Evolutionary conservation across 2,329 filamentous ascomycete genomes (phyloP).

Genomic region (Beauveria bassiana): DNA sequence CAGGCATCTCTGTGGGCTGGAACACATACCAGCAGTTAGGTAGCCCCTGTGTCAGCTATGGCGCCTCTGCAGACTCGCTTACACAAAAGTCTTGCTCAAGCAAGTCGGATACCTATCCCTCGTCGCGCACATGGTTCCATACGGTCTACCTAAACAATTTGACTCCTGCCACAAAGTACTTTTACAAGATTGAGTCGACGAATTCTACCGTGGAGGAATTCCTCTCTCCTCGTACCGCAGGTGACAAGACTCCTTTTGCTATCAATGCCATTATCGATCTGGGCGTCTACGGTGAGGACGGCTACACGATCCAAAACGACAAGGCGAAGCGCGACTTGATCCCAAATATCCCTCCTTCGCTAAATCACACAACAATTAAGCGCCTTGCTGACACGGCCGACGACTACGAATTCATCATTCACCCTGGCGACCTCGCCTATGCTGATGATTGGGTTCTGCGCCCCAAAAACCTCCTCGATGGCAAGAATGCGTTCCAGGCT

Average conservation of each 20-base stretch:
- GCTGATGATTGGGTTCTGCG: conserved; percentile 49
- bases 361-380: conserved; percentile 53
- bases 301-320: conserved; percentile 28
- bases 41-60: conserved; percentile 44
- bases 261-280: conserved; percentile 42
- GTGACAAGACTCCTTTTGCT: conserved; percentile 48
- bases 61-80: conserved; percentile 33
- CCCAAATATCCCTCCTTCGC: conserved; percentile 40
- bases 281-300: conserved; percentile 35
- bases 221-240: conserved; percentile 29
- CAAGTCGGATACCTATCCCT: conserved; percentile 40
- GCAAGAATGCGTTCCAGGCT: conserved; percentile 44
- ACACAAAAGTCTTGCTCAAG: conserved; percentile 34
- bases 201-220: conserved; percentile 49
- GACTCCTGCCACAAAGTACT: conserved; percentile 48
- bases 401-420: conserved; percentile 47
- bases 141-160: conserved; percentile 38
- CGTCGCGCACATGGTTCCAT: conserved; percentile 47
- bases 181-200: conserved; percentile 50
- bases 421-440: conserved; percentile 50
- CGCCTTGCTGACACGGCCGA: conserved; percentile 42
- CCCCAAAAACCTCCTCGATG: conserved; percentile 37
- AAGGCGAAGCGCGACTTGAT: conserved; percentile 38
- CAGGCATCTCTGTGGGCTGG: conserved; percentile 47
- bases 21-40: conserved; percentile 44